phyloP scores from a whole-genome alignment of 345 rosid genomes.

The Populus deltoides region DNA sequence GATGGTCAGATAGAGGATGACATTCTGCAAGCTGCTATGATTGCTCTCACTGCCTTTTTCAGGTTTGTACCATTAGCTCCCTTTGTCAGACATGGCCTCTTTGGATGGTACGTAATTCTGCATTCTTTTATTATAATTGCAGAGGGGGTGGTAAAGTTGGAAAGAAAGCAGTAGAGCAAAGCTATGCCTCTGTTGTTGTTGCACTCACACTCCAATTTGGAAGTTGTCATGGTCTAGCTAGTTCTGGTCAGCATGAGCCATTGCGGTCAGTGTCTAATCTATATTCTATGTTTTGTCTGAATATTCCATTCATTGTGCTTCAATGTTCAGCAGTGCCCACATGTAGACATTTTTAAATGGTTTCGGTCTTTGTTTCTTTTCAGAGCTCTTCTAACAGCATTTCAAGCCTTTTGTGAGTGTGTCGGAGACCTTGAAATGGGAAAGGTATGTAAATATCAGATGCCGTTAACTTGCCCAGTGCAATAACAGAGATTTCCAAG shows the following conservation, averaged over 20 bases:
- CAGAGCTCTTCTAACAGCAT: slow-evolving; percentile 86
- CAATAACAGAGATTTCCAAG: not conserved
- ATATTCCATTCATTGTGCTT: not conserved
- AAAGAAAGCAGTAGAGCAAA: slow-evolving; percentile 85
- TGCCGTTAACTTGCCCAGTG: not conserved
- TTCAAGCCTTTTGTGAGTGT: slow-evolving; percentile 96
- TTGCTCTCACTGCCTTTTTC: slow-evolving; percentile 91
- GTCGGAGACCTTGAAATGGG: slow-evolving; percentile 99
- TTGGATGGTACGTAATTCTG: slow-evolving; percentile 11
- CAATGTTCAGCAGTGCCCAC: not conserved
- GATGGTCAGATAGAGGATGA: slow-evolving; percentile 62
- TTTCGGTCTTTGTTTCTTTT: slow-evolving; percentile 21
- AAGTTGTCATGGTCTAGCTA: slow-evolving; percentile 84
- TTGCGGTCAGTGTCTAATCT: slow-evolving; percentile 50
- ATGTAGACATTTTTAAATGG: not conserved
- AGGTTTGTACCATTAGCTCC: slow-evolving; percentile 42
- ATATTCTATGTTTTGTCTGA: not conserved
- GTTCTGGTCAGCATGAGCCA: slow-evolving; percentile 80
- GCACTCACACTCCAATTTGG: slow-evolving; percentile 88
- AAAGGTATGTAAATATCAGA: slow-evolving; percentile 52
- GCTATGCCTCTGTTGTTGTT: slow-evolving; percentile 79
- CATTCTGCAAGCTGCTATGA: slow-evolving; percentile 73
- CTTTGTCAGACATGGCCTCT: slow-evolving; percentile 12
- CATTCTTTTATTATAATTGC: slow-evolving; percentile 28
- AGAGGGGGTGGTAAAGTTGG: slow-evolving; percentile 98